Base-by-base conservation (phyloP, 2,329 filamentous ascomycete genomes). In the Pyrenochaeta sp. region DNA sequence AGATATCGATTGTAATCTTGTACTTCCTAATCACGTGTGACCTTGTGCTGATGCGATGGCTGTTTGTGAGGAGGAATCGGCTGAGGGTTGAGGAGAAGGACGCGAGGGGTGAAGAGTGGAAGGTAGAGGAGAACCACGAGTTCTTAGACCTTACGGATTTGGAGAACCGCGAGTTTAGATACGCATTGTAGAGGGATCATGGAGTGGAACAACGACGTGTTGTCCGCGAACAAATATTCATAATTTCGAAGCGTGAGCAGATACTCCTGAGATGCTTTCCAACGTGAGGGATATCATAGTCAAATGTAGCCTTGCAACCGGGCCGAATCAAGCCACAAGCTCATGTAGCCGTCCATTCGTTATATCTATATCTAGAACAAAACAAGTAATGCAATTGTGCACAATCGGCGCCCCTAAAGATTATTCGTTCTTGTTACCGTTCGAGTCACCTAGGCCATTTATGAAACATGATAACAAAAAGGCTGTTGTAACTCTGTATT, bases 1-100 rank as follows among this genome's bases (percentile, higher is more conserved):
- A 82, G 61, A 77, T 80, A 36, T 74, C 77, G 4, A 79, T 81
- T 45, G 69, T 79, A n/a, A 73, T 75, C 8, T 65, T 72, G 4
- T 77, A 73, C 48, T 69, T 72, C 7, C 66, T 71, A 5, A 74
- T 74, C 3, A 72, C 72, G 0, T 61, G 75, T 0, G 64, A 79
- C 40, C 74, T 3, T 71, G 39, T 65, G 3, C 34, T 67, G 2
- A 63, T 69, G 30, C 28, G 61, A 27, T 60, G 61, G 60, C 48
- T 66, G 15, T 66, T 64, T 45, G 61, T 68, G 5, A 34, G 64
- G n/a, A 51, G 60, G 6, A 66, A 65, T 51, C 40, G 52, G 36
- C 27, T 59, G 19, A 65, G 63, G 24, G 61, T 68, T 1, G 52
- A 58, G 12, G 52, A 59, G 34, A 62, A 50, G 48, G 34, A 34